Evolutionary conservation across 2,329 filamentous ascomycete genomes (phyloP), one percentile per base, ranked within the genome.

Genomic region (Xenoacremonium recifei): DNA sequence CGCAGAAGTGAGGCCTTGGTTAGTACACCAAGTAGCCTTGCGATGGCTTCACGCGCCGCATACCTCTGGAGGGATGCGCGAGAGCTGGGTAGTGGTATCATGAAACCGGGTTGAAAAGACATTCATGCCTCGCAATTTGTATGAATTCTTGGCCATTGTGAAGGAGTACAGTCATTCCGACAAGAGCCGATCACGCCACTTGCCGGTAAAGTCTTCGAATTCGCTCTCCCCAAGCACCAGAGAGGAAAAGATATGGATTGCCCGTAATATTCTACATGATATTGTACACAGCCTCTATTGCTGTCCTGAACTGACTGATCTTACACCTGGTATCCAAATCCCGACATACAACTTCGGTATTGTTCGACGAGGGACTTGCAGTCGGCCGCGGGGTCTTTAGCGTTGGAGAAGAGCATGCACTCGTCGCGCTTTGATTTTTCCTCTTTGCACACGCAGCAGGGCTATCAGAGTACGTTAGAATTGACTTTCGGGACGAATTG

Each of bases 331-430:
- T 95, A 99, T 13, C 93, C 93, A 61, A 87, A 97, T 10, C 89
- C 87, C 44, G 84, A 82, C 93, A 99, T 97, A 68, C 93, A 99
- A 55, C 71, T 82, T 71, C 83, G 85, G 73, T 99, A 99, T 63
- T 88, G 83, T 20, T 89, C 81, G 50, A 99, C 87, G 49, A 89
- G 78, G 37, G 84, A 79, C 67, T 84, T 79, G 77, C 93, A 99
- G 59, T 95, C 90, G 60, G 81, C 77, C 58, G 88, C 80, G 29
- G 93, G 89, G 62, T 96, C 86, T 60, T 84, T 77, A 47, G 87
- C 78, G 49, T 81, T 90, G 42, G 89, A 95, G 74, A 97, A 96
- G 42, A 99, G 87, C 92, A 99, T 97, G 76, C 93, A 99, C 70
- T 99, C 91, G 72, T 99, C 93, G 50, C 93, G 89, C 56, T 79